These are phyloP conservation scores for Geranium brycei DNA, from an alignment of 345 rosid genomes.

Conservation along the genomic window DNA sequence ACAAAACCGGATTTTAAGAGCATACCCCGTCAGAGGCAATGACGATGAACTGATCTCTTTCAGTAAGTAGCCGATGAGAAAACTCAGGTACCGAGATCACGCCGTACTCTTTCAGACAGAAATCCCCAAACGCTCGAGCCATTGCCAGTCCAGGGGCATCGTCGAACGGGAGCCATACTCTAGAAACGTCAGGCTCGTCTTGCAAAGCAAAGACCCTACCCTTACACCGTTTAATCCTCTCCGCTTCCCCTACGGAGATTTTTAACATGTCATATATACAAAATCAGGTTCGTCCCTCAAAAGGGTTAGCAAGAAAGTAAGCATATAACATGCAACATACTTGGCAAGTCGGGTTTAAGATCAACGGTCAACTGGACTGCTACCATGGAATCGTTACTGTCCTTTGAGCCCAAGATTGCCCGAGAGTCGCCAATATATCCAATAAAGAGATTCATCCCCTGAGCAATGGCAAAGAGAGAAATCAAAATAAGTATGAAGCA, in stretches of 20 bases:
- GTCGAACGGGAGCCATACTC: constrained; percentile 98
- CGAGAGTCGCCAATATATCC: constrained; percentile 98
- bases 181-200: constrained; percentile 96
- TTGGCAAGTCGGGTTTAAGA: constrained; percentile 95
- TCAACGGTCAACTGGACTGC: constrained; percentile 93
- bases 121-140: constrained; percentile 99
- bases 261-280: constrained; percentile 5
- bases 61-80: constrained; percentile 73
- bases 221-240: constrained; percentile 87
- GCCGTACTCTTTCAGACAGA: constrained; percentile 96
- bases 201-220: constrained; percentile 95
- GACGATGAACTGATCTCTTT: constrained; percentile 83
- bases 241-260: constrained; percentile 65
- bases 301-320: not conserved
- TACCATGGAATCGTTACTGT: constrained; percentile 56
- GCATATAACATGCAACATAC: constrained; percentile 26
- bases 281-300: not conserved
- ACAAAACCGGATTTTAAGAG: not conserved
- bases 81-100: constrained; percentile 91
- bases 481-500: not conserved
- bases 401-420: constrained; percentile 88
- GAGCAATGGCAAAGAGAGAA: constrained; percentile 8
- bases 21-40: constrained; percentile 97
- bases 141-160: constrained; percentile 98
- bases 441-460: constrained; percentile 90